Evolutionary conservation across 371 early-diverging fungal genomes (phyloP), one percentile per base, ranked within the genome.

Genomic region (Entomophthora muscae): DNA sequence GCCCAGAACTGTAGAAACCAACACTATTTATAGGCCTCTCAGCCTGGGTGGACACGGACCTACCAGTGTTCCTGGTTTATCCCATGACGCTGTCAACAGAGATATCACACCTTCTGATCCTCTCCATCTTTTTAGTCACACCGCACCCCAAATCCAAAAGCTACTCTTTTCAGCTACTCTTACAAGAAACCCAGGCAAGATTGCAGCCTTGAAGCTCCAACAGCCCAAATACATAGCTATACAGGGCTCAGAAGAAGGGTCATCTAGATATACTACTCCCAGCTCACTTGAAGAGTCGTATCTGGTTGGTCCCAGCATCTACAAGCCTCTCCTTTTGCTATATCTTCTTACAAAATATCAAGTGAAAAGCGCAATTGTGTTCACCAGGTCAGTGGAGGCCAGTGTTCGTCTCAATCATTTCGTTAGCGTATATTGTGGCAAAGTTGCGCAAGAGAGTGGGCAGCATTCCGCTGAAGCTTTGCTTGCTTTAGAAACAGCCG

Each of bases 161-260:
- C 77, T 94, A 0, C 72, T 96, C 12, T 95, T 95, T 66, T 91
- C 92, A 1, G 97, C 95, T 7, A 95, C 96, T 0, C 71, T 96
- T 64, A 93, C 95, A 0, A 80, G 88, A 52, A 86, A 96, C 64
- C 95, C 97, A 0, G 91, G 87, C 57, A 91, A 93, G 66, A 82
- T 97, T 63, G 90, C 91, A 12, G 77, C 81, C 17, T 75, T 97
- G 7, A 82, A 84, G 63, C 75, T 97, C 32, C 76, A 73, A n/a
- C 75, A 83, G 53, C 90, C 90, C 2, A 81, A 79, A 52, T 87
- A 86, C 66, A 81, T 90, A 26, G 70, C 79, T 12, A 79, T 90
- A 24, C 80, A 84, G 52, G 66, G 70, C 1, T 64, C 69, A 58
- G 68, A 69, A 52, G 73, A 72, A 30, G 71, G 73, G 33, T 71